Evolutionary conservation across 2,329 filamentous ascomycete genomes (phyloP).

Genomic region (Aspergillus calidoustus): DNA sequence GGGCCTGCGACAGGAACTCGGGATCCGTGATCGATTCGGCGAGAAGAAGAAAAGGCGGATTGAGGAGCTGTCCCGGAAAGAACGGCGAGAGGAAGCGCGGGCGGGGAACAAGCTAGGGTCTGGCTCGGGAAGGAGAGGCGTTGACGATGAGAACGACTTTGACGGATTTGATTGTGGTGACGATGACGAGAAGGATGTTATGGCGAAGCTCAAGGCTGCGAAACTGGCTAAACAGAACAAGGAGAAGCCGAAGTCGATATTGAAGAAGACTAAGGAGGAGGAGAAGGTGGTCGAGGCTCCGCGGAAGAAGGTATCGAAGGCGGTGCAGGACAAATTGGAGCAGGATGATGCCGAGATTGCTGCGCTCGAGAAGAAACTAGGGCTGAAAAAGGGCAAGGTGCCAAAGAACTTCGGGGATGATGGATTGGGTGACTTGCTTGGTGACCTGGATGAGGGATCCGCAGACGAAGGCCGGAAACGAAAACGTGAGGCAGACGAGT

Average conservation of each 20-base stretch:
- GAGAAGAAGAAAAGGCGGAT: conserved; percentile 37
- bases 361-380: conserved; percentile 83
- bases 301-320: conserved; percentile 38
- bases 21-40: conserved; percentile 42
- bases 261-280: conserved; percentile 40
- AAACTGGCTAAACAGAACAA: conserved; percentile 30
- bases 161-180: conserved; percentile 33
- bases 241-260: conserved; percentile 38
- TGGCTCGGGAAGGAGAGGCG: conserved; percentile 23
- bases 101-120: conserved; percentile 59
- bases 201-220: conserved; percentile 28
- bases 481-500: conserved; percentile 66
- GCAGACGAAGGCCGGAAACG: conserved; percentile 59
- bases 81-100: conserved; percentile 69
- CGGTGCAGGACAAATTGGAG: conserved; percentile 67
- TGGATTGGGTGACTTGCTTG: conserved; percentile 78
- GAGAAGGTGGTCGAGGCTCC: conserved; percentile 25
- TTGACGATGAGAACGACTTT: conserved; percentile 32
- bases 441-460: conserved; percentile 63
- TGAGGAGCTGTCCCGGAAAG: conserved; percentile 58
- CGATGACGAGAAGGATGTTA: conserved; percentile 8
- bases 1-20: conserved; percentile 45
- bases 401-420: conserved; percentile 79
- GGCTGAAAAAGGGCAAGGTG: conserved; percentile 76
- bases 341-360: conserved; percentile 89